Evolutionary conservation across 345 rosid species (phyloP), one percentile per base, ranked within the genome.

Genomic region (Citropsis articulata): DNA sequence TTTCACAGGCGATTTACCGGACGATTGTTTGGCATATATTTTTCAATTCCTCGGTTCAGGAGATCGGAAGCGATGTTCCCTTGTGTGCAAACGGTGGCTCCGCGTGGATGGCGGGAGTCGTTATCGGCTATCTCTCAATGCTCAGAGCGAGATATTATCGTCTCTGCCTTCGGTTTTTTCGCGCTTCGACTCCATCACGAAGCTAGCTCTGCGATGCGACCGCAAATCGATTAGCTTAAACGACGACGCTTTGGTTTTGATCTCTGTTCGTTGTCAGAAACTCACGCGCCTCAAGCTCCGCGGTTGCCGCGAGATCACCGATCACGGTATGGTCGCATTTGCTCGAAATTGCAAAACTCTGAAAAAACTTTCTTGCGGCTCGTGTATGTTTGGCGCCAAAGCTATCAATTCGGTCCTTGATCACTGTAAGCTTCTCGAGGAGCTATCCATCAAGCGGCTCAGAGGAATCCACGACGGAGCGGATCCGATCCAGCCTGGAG

Each of bases 281-380:
- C 90, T 96, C 78, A 82, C 89, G 68, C 92, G 94, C 28, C 84
- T 96, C 66, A 94, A 96, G 92, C 97, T 95, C 83, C 98, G 99
- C 28, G 91, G 96, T 63, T 95, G 99, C 86, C 93, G 97, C 61
- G 92, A 90, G 71, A 78, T 95, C 77, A 87, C 96, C 10, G 99
- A 92, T 80, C 83, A 82, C 45, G 98, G 99, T 31, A 85, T 95
- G 89, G 86, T 76, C 1, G 55, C 79, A 14, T 90, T 93, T 45
- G 93, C 97, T 63, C 8, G 70, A 21, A 89, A 93, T 78, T 91
- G 92, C 63, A 77, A 60, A 72, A 85, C 64, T 56, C 72, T 93
- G 40, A 92, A 84, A 84, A 95, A 93, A 81, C 84, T 95, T 3
- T 93, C 97, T 0, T 93, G 89, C 69, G 92, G 92, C 18, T 95